These are phyloP conservation scores for Penicillium digitatum DNA, from an alignment of 2,329 filamentous ascomycete species.

Conservation along the genomic window DNA sequence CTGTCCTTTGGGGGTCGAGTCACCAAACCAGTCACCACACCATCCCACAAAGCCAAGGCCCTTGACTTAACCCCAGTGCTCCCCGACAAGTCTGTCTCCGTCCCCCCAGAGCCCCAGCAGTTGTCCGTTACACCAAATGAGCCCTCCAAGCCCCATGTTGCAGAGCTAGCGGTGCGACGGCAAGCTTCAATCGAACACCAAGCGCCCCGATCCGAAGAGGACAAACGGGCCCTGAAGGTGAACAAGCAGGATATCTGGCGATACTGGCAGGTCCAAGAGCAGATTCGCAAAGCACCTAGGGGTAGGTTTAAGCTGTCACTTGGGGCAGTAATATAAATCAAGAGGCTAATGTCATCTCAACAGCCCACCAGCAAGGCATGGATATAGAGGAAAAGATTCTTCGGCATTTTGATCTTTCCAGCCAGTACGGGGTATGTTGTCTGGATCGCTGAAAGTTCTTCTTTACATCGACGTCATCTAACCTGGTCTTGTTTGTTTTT, in stretches of 20 bases:
- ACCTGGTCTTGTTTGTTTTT: background rate
- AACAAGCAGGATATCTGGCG: slow-evolving; percentile 64
- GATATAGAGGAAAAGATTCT: slow-evolving; percentile 77
- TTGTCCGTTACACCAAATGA: slow-evolving; percentile 23
- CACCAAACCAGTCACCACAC: slow-evolving; percentile 51
- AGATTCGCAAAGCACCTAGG: slow-evolving; percentile 60
- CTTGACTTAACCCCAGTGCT: slow-evolving; percentile 36
- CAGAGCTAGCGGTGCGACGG: slow-evolving; percentile 40
- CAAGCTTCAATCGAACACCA: slow-evolving; percentile 47
- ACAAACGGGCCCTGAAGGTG: slow-evolving; percentile 57
- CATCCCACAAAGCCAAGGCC: slow-evolving; percentile 34
- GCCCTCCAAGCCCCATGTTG: slow-evolving; percentile 30
- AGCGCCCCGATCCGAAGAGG: slow-evolving; percentile 34
- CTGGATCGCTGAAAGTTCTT: background rate
- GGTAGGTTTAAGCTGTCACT: slow-evolving; percentile 30
- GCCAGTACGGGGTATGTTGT: slow-evolving; percentile 80
- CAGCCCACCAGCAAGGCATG: slow-evolving; percentile 73
- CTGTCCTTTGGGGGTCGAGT: slow-evolving; percentile 60
- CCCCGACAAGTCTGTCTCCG: slow-evolving; percentile 23
- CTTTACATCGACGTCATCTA: background rate
- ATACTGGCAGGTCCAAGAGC: slow-evolving; percentile 75
- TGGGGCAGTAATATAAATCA: background rate
- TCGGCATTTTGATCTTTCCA: slow-evolving; percentile 86
- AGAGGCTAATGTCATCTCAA: background rate
- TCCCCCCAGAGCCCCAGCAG: slow-evolving; percentile 29